Base-by-base conservation (phyloP, 306 rosid species). In the Rosa persica region DNA sequence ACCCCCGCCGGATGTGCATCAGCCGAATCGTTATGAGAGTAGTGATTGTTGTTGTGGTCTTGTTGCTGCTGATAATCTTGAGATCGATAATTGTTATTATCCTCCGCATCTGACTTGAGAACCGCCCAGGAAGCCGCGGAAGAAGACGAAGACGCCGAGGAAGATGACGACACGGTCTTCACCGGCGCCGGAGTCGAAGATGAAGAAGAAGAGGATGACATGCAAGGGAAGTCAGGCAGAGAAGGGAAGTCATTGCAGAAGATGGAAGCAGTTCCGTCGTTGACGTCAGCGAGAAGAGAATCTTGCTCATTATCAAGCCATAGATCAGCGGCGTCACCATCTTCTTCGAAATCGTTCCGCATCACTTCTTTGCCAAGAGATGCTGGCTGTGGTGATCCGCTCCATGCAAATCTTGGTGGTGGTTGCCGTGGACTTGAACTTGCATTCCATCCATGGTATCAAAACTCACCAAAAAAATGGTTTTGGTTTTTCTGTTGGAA, bases 211-310 rank as follows among this genome's bases (percentile, higher is more conserved):
- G 99, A 90, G 1, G 99, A 93, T 0, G 98, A 95, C 99, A 95
- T 89, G 98, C 99, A 93, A 46, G 99, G 86, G 47, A 93, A 95
- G 81, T 89, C 94, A 22, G 96, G 94, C 7, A 93, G 83, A 46
- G 97, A 70, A 57, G 97, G 99, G 76, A 95, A 95, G 43, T 91
- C 97, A 0, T 77, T 78, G 83, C 91, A 94, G 83, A 94, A 94
- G 77, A 92, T 81, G 3, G 94, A 85, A 44, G 84, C 67, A 65
- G 70, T 65, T 12, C 78, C 78, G 39, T 80, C 89, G 36, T 82
- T 76, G 34, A 86, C 86, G 38, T 87, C 94, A 2, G 79, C 49
- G 4, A 79, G 83, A 0, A 87, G 80, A 65, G 80, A 86, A 55
- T 81, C 87, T 34, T 85, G 88, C 6, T 83, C 79, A 69, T 69